Conservation (phyloP, 2,329 filamentous ascomycete genomes). For the Allantophomopsis cytisporea region DNA sequence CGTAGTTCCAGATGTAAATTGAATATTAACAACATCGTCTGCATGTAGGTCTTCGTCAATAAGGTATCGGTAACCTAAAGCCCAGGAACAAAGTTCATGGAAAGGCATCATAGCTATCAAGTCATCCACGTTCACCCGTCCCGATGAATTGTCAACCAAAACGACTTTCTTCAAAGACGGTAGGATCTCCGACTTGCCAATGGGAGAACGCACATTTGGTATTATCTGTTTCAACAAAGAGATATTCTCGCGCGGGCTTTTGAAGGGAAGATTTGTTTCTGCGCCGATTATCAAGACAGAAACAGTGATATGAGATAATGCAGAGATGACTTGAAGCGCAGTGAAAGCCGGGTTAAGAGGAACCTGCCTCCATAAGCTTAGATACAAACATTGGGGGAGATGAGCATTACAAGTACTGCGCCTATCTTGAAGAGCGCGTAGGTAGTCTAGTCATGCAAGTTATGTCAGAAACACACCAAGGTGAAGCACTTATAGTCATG, state of each 20-base stretch:
- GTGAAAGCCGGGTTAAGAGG: constrained; percentile 90
- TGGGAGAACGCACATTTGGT: constrained; percentile 22
- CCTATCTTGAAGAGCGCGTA: constrained; percentile 92
- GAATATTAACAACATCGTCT: constrained; percentile 77
- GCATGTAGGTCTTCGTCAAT: constrained; percentile 35
- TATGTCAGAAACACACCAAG: neutral
- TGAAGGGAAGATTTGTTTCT: constrained; percentile 72
- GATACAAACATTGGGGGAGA: neutral
- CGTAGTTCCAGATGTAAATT: constrained; percentile 95
- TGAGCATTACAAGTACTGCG: constrained; percentile 55
- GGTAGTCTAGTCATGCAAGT: constrained; percentile 30
- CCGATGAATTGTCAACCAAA: constrained; percentile 62
- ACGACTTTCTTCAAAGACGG: constrained; percentile 61
- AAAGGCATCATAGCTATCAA: constrained; percentile 19
- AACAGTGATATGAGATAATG: constrained; percentile 61
- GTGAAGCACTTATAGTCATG: constrained; percentile 5
- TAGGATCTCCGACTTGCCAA: constrained; percentile 34
- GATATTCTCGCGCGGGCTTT: constrained; percentile 44
- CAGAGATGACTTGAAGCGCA: constrained; percentile 60
- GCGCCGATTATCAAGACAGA: constrained; percentile 71
- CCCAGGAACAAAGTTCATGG: too few species aligned
- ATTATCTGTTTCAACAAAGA: constrained; percentile 39
- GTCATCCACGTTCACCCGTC: constrained; percentile 24
- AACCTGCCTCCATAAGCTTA: constrained; percentile 31
- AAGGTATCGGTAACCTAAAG: constrained; percentile 15